Evolutionary conservation across 768 basidiomycete species (phyloP).

Genomic region (Tephrocybe rancida): DNA sequence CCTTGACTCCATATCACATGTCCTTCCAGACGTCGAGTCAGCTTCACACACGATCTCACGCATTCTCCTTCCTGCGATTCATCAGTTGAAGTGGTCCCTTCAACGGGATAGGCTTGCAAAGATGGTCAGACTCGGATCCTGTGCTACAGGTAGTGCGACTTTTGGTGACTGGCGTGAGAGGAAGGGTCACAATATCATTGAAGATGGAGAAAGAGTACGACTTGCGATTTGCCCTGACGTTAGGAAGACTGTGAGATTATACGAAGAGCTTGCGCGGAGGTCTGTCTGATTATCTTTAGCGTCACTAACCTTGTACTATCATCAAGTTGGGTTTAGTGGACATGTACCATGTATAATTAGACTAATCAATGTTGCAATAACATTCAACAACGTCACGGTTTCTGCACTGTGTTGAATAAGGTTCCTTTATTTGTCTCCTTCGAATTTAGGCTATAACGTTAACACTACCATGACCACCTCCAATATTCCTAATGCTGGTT

Average conservation of each 20-base stretch:
- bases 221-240: constrained; percentile 71
- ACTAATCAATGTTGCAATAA: no score
- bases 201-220: constrained; percentile 66
- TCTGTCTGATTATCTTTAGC: constrained; percentile 1
- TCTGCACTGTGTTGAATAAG: no score
- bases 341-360: no score
- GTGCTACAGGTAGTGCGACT: constrained; percentile 31
- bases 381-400: no score
- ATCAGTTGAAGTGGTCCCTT: constrained; percentile 71
- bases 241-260: constrained; percentile 58
- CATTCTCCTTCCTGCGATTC: constrained; percentile 63
- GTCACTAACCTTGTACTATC: no score
- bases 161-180: constrained; percentile 61
- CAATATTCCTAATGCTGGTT: background rate
- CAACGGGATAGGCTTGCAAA: constrained; percentile 64
- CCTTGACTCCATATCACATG: constrained; percentile 49
- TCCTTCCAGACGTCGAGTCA: constrained; percentile 67
- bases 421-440: no score
- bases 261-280: constrained; percentile 42
- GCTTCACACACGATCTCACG: constrained; percentile 59
- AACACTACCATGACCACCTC: background rate
- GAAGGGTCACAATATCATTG: constrained; percentile 48
- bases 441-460: no score
- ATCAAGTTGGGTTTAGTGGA: no score
- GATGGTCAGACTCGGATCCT: constrained; percentile 49